Evolutionary conservation across 805 yeast genomes (phyloP), one percentile per base, ranked within the genome.

Genomic region (Cyberlindnera saturnus): DNA sequence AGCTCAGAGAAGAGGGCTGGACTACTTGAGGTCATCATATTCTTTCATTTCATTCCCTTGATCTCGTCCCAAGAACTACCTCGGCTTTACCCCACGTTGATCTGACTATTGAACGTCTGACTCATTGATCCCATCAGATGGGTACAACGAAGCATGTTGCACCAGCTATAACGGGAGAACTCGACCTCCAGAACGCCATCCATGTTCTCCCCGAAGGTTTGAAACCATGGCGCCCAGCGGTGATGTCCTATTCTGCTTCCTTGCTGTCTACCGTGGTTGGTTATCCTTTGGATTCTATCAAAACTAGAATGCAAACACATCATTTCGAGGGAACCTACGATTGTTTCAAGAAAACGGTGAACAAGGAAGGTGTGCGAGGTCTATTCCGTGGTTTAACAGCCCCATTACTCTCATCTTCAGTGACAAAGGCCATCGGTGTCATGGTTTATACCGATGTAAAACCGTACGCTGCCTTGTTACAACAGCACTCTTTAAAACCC

Each of bases 241-340:
- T 80, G 2, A 56, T 84, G 40, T 86, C 93, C 0, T 83, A 80
- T 50, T 62, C 77, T 0, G 67, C 90, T 2, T 81, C 89, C 0
- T 61, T 82, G 35, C 61, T 74, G 11, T 73, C 89, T 16, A 82
- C 89, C 1, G 67, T 77, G 3, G 72, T 80, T n/a, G 95, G 93
- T 16, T 87, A 81, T 55, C 96, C 96, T 0, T 62, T 87, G 39
- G 96, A 87, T 59, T 82, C 93, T n/a, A 70, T 88, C 46, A 87
- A 87, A 61, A 88, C 95, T 0, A 69, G 96, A 46, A 81, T 85
- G 80, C 96, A 87, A 60, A 83, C 95, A 0, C 82, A 85, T 50
- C 70, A 74, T 42, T 86, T 77, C 63, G 65, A 66, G 14, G 71
- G 76, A 40, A 72, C 81, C 23, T 59, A 69, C 40, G 78, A 77